Evolutionary conservation across 2,329 filamentous ascomycete species (phyloP).

Genomic region (Penicillium polonicum): DNA sequence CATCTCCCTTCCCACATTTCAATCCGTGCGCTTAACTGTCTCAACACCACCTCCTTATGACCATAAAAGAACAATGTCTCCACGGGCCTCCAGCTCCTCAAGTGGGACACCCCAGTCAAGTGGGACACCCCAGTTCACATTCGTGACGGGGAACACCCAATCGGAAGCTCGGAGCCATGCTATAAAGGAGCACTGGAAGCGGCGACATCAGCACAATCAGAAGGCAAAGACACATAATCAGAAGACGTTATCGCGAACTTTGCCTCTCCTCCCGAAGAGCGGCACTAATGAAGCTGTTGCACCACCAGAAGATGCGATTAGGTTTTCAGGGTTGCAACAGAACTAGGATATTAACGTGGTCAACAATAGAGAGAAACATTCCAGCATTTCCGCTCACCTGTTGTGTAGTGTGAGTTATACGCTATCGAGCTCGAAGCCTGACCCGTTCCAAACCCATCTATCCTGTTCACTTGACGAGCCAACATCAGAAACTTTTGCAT

Average conservation of each 20-base stretch:
- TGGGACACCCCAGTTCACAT: constrained; percentile 20
- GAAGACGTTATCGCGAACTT: constrained; percentile 2
- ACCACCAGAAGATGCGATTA: background rate
- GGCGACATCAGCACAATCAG: constrained; percentile 22
- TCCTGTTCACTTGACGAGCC: constrained; percentile 34
- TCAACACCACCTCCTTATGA: background rate
- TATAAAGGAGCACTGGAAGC: constrained; percentile 40
- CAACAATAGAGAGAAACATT: background rate
- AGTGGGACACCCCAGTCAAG: constrained; percentile 10
- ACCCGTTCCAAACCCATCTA: constrained; percentile 41
- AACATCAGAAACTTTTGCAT: constrained; percentile 39
- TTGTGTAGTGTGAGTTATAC: constrained; percentile 31
- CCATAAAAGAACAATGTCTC: background rate
- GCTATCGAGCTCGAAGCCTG: constrained; percentile 28
- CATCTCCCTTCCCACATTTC: background rate
- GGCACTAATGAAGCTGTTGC: background rate
- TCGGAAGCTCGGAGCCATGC: constrained; percentile 36
- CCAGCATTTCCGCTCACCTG: constrained; percentile 18
- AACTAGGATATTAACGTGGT: background rate
- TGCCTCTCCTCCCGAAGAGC: constrained; percentile 2
- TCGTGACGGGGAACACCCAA: constrained; percentile 22
- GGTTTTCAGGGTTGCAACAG: background rate
- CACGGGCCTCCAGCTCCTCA: background rate
- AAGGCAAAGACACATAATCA: constrained; percentile 10
- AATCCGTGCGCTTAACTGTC: background rate